Evolutionary conservation across 768 basidiomycete species (phyloP), one percentile per base, ranked within the genome.

Genomic region (Candolleomyces eurysporus): DNA sequence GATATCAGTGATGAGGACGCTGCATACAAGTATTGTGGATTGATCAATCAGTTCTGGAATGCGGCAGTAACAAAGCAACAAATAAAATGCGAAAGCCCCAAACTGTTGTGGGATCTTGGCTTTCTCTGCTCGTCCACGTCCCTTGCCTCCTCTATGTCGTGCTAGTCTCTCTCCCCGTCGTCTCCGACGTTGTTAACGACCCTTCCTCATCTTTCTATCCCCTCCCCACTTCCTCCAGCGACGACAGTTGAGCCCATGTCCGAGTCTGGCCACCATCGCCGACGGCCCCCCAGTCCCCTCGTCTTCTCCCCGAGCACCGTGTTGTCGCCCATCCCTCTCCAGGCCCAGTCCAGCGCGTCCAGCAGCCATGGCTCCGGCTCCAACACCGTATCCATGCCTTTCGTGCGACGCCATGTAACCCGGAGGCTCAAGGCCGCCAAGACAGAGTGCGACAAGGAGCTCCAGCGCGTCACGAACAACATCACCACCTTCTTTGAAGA

Each of bases 401-500:
- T 94, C 72, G 92, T 98, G 64, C 82, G 92, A 63, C 86, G 94
- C 59, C 96, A 98, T 78, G 93, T 98, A 68, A 93, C 91, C 43
- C 86, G 94, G 64, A 88, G 97, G 61, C 87, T 98, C 75, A 91
- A 88, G 78, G 90, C 90, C 4, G 95, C 96, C 61, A 98, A 99
- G 80, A 86, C 91, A 55, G 92, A 92, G 65, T 99, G 96, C 81
- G 94, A 99, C 84, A 92, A 91, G 80, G 94, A 97, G 75, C 86
- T 99, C 9, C 88, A 90, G 70, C 90, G 94, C 71, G 91, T 98
- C 71, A 94, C 96, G 62, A 89, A 92, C 75, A 92, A 88, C 62
- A 95, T 99, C 79, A 96, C 96, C 64, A 75, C 87, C 43, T 98
- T 94, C 76, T 96, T 97, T 67, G 96, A 99, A 77, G 91, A 94